These are phyloP conservation scores for Rhodotorula sp. DNA, from an alignment of 1,284 basidiomycete species.

Conservation along the genomic window DNA sequence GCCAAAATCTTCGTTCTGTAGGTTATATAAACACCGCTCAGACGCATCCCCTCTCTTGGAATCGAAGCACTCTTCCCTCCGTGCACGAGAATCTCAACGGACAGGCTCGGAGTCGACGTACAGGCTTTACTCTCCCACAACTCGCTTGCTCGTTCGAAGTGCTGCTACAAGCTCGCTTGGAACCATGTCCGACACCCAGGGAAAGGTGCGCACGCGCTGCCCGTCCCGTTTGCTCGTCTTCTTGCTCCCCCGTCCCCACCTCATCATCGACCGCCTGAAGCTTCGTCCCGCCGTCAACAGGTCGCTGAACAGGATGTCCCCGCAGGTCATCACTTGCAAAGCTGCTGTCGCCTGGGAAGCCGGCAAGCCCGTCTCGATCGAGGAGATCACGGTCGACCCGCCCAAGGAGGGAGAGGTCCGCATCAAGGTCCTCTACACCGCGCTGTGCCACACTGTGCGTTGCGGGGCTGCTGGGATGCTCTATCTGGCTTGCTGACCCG, in stretches of 20 bases:
- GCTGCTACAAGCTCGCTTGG: neutral
- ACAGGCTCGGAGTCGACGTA: no score
- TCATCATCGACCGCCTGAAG: neutral
- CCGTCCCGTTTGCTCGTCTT: neutral
- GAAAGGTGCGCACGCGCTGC: conserved; percentile 41
- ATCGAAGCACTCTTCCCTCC: no score
- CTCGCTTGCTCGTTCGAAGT: neutral
- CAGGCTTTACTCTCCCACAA: neutral
- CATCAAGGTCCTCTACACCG: conserved; percentile 85
- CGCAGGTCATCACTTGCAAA: conserved; percentile 76
- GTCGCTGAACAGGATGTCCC: neutral
- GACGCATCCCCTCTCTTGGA: no score
- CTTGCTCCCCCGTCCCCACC: neutral
- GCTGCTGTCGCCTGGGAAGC: conserved; percentile 91
- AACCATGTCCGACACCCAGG: conserved; percentile 45
- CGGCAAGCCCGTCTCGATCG: conserved; percentile 73
- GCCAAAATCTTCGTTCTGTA: no score
- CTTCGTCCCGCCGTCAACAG: neutral
- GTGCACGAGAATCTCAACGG: no score
- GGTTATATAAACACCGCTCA: no score
- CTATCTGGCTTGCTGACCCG: neutral
- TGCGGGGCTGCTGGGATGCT: neutral
- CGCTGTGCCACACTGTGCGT: conserved; percentile 85
- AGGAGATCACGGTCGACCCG: conserved; percentile 89
- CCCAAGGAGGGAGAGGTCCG: conserved; percentile 88